These are phyloP conservation scores for Ampelocalamus luodianensis DNA, from an alignment of 176 grass and related monocot species.

Conservation along the genomic window DNA sequence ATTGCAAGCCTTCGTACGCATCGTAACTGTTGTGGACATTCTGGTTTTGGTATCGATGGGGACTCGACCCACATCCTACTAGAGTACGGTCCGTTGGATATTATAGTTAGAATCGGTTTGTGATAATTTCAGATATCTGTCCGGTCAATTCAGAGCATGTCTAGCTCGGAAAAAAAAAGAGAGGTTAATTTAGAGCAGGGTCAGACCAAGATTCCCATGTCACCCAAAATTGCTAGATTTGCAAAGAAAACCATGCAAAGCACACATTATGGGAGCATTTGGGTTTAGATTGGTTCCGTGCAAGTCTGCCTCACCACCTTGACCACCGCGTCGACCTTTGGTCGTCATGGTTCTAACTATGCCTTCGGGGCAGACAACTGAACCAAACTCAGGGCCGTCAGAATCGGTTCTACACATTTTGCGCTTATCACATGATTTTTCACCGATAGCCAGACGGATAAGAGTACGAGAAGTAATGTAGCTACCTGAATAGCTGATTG, in stretches of 20 bases:
- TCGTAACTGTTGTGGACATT: neutral
- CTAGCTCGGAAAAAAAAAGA: neutral
- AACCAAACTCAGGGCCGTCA: neutral
- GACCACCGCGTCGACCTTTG: too few relatives aligned
- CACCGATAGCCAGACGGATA: too few relatives aligned
- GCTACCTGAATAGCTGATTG: neutral
- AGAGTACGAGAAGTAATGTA: neutral
- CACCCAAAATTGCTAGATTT: neutral
- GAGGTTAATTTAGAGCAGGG: neutral
- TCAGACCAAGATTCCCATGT: neutral
- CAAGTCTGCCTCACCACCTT: too few relatives aligned
- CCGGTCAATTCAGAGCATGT: neutral
- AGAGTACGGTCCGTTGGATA: neutral
- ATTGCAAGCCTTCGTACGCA: neutral
- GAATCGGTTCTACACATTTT: neutral
- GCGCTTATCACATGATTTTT: neutral
- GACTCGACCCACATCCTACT: neutral
- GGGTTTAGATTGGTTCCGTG: neutral
- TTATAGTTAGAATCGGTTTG: neutral
- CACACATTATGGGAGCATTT: neutral
- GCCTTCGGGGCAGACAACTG: too few relatives aligned
- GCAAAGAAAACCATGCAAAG: neutral
- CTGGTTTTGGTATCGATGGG: neutral
- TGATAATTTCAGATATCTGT: neutral
- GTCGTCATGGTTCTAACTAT: too few relatives aligned